A percentile compares a stretch with the other conserved stretches of the same genome.
These are phyloP conservation scores for Hericium erinaceus DNA, from an alignment of 768 basidiomycete species.

Conservation along the genomic window DNA sequence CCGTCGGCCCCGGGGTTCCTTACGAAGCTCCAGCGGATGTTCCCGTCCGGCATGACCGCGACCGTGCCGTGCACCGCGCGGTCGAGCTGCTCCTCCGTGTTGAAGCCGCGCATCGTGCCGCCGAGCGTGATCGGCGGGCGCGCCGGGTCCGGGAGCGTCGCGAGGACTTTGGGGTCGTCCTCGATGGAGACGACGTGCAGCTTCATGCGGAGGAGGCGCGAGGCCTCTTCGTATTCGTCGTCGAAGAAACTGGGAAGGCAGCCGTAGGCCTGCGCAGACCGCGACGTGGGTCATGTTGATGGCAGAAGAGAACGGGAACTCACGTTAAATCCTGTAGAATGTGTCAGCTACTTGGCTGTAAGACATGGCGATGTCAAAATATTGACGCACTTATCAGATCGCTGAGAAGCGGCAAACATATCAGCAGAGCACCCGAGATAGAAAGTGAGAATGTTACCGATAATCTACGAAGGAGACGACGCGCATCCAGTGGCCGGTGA, in stretches of 20 bases:
- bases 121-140: conserved; percentile 23
- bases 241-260: conserved; percentile 39
- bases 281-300: not conserved
- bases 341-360: not conserved
- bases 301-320: conserved; percentile 1
- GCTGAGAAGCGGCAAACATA: conserved; percentile 12
- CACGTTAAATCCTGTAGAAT: conserved; percentile 22
- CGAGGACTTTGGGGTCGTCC: conserved; percentile 6
- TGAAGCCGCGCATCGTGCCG: conserved; percentile 20
- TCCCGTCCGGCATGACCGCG: conserved; percentile 23
- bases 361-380: not conserved
- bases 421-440: not conserved
- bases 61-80: conserved; percentile 26
- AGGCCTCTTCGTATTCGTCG: conserved; percentile 53
- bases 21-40: conserved; percentile 41
- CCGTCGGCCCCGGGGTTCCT: conserved; percentile 19
- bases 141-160: conserved; percentile 12
- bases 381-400: conserved; percentile 26
- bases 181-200: conserved; percentile 34
- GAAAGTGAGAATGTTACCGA: conserved; percentile 30
- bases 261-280: conserved; percentile 7
- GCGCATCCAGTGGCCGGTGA: conserved; percentile 67
- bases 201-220: conserved; percentile 50
- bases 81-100: conserved; percentile 16
- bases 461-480: conserved; percentile 77